Conservation (phyloP, 352 stramenopile species). For the Phytopythium vexans region DNA sequence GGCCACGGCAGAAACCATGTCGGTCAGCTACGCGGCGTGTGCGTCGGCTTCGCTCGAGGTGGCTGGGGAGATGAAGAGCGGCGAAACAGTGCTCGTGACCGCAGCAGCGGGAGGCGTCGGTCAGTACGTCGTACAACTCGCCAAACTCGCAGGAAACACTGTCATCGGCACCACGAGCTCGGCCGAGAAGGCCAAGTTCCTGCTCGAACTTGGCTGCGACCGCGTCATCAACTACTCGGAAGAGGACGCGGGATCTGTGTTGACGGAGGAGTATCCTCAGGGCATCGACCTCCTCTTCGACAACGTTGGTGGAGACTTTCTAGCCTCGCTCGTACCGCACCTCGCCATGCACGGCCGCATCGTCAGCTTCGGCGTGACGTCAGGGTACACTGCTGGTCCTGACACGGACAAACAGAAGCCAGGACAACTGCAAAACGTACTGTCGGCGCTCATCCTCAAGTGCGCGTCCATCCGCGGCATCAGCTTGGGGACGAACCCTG, state of each 20-base stretch:
- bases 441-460: conserved; percentile 24
- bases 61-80: conserved; percentile 25
- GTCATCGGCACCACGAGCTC: conserved; percentile 67
- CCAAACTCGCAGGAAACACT: conserved; percentile 48
- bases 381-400: no score
- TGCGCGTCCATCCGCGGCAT: conserved; percentile 51
- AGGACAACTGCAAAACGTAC: conserved; percentile 16
- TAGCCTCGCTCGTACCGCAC: conserved; percentile 24
- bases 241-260: conserved; percentile 27
- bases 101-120: conserved; percentile 62
- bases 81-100: conserved; percentile 32
- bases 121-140: conserved; percentile 79
- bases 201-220: conserved; percentile 41
- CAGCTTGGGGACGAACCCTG: conserved; percentile 33
- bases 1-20: conserved; percentile 15
- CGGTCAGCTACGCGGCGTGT: conserved; percentile 33
- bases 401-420: conserved; percentile 7
- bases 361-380: conserved; percentile 24
- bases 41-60: conserved; percentile 35
- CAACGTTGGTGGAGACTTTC: conserved; percentile 27
- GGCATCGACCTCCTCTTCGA: conserved; percentile 37
- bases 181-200: conserved; percentile 70
- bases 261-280: conserved; percentile 37
- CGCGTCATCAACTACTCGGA: conserved; percentile 78
- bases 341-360: conserved; percentile 20